Evolutionary conservation across 768 basidiomycete species (phyloP), one percentile per base, ranked within the genome.

Genomic region (Lentinula sp.): DNA sequence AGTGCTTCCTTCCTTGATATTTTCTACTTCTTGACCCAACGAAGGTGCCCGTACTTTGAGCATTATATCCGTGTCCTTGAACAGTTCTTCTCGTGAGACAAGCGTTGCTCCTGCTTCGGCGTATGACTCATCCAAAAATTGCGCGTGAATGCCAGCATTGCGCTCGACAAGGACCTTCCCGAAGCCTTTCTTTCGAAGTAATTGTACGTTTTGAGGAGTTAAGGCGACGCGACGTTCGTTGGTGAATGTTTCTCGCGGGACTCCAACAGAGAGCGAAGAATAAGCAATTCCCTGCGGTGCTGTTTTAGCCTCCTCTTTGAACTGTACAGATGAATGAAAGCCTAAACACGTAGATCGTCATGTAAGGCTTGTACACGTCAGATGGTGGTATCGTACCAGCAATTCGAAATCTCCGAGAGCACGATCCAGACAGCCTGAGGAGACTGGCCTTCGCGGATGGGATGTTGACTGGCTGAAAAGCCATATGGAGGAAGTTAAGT

Each of bases 141-240:
- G 87, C 5, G 93, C 86, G 55, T 83, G 78, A 40, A 72, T 70
- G 49, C 93, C 93, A 18, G 90, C 88, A 63, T 83, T 78, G 45
- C 78, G 80, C 69, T 93, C 91, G 23, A 95, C 81, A 39, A 94
- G 77, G 52, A 95, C 83, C 59, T 79, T 79, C 5, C 73, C 66
- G 68, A 95, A 93, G 5, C 93, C 93, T 66, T 95, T 94, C 80
- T 94, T 94, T 61, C 83, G 80, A 52, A 95, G 77, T 35, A 88
- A 69, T 3, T 84, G 77, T 4, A 84, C 84, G 68, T 93, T 93
- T 68, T 87, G 83, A 4, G 93, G 93, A 0, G 93, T 91, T 6
- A 95, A 74, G 42, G 91, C 82, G 48, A 94, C 91, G 57, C 93
- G 84, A 53, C 87, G 80, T 70, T 95, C 93, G 63, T 86, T 83